Conservation (phyloP, 352 stramenopile genomes). For the Phytophthora pini region DNA sequence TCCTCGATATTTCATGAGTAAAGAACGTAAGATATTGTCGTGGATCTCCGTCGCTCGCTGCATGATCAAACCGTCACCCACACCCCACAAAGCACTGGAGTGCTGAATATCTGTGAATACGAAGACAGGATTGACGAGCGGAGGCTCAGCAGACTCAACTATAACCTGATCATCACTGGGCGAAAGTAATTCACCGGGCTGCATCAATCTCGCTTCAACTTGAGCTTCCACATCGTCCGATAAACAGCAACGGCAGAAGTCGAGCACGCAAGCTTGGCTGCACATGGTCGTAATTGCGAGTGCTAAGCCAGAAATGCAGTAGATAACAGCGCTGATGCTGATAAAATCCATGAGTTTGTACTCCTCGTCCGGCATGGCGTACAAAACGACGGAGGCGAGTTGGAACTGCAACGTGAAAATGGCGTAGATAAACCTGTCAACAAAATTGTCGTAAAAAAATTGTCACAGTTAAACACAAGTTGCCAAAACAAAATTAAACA, state of each 20-base stretch:
- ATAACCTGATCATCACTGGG: constrained; percentile 36
- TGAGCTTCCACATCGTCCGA: constrained; percentile 55
- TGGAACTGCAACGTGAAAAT: constrained; percentile 70
- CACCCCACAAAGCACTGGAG: constrained; percentile 59
- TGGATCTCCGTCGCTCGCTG: constrained; percentile 58
- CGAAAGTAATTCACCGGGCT: constrained; percentile 40
- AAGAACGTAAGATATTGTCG: constrained; percentile 55
- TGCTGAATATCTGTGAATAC: constrained; percentile 75
- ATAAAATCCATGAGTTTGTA: constrained; percentile 42
- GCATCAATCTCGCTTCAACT: constrained; percentile 45
- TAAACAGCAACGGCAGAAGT: constrained; percentile 46
- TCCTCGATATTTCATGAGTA: constrained; percentile 55
- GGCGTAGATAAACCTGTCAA: constrained; percentile 56
- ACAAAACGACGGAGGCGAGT: constrained; percentile 49
- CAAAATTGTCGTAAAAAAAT: background rate
- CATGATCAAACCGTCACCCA: constrained; percentile 53
- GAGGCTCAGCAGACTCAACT: constrained; percentile 41
- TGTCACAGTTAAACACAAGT: background rate
- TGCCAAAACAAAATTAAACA: background rate
- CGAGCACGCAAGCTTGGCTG: constrained; percentile 50
- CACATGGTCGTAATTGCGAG: constrained; percentile 57
- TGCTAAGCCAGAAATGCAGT: constrained; percentile 42
- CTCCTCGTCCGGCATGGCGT: constrained; percentile 35
- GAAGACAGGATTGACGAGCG: constrained; percentile 60
- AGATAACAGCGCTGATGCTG: constrained; percentile 46